Evolutionary conservation across 805 yeast genomes (phyloP).

Genomic region (Tetrapisispora fleetii): DNA sequence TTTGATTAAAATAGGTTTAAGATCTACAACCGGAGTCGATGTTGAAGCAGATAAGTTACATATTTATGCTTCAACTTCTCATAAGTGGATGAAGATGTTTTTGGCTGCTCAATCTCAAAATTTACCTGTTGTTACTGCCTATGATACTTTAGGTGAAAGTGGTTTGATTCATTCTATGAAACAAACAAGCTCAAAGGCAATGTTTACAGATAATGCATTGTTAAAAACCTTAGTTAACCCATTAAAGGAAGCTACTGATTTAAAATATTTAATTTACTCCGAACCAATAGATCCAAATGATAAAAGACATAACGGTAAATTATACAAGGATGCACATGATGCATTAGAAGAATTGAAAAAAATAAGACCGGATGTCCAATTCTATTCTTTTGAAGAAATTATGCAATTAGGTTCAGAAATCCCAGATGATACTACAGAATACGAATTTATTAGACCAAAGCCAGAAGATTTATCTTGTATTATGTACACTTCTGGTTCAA

Average conservation of each 20-base stretch:
- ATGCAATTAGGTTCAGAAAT: conserved; percentile 44
- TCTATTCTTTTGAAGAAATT: conserved; percentile 58
- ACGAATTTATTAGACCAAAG: conserved; percentile 33
- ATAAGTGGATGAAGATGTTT: conserved; percentile 83
- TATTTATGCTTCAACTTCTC: conserved; percentile 83
- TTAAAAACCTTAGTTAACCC: conserved; percentile 62
- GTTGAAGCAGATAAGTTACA: conserved; percentile 48
- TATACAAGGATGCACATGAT: conserved; percentile 45
- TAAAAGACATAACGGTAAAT: conserved; percentile 49
- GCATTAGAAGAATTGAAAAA: conserved; percentile 52
- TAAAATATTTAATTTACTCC: conserved; percentile 63
- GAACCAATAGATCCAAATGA: conserved; percentile 52
- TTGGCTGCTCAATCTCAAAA: conserved; percentile 68
- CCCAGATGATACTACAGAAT: conserved; percentile 32
- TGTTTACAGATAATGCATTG: conserved; percentile 77
- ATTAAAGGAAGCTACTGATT: conserved; percentile 47
- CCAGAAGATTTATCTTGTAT: conserved; percentile 48
- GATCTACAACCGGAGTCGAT: conserved; percentile 41
- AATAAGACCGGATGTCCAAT: conserved; percentile 64
- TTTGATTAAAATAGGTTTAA: conserved; percentile 58
- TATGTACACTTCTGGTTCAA: conserved; percentile 65
- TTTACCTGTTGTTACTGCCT: conserved; percentile 91
- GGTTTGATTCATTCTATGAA: conserved; percentile 79
- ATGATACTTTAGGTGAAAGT: conserved; percentile 84
- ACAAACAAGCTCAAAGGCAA: conserved; percentile 68